Evolutionary conservation across 2,329 filamentous ascomycete genomes (phyloP), one percentile per base, ranked within the genome.

Genomic region (Paecilomyces formosus): DNA sequence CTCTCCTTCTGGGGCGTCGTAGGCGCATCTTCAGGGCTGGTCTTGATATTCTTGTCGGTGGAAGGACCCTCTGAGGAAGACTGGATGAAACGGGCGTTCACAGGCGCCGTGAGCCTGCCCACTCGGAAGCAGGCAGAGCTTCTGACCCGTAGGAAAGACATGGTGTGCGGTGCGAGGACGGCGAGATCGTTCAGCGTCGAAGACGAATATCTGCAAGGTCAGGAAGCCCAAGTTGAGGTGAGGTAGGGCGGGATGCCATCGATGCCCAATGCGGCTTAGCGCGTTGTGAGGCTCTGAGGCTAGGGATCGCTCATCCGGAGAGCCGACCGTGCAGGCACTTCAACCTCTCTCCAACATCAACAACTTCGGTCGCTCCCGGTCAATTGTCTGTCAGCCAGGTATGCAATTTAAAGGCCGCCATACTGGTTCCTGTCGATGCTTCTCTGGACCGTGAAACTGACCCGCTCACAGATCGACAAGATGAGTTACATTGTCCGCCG

Each of bases 401-500:
- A 66, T 65, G 69, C n/a, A 33, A n/a, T 22, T 22, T 45, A 12
- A 61, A 22, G 18, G 22, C 54, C 8, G 53, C 45, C 49, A n/a
- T 24, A 21, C 13, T 56, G 56, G 7, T 39, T 45, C 13, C 26
- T 28, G 45, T 60, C 24, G 13, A 52, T 49, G 39, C 55, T 53
- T 35, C 55, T 13, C 57, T 55, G 53, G 31, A 26, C 59, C 39
- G 59, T 52, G 59, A 65, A 68, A 66, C 64, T 65, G 61, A 60
- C 63, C 62, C 64, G 70, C 21, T 57, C 26, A 55, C 73, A 70
- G 66, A 65, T 64, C 63, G 69, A 76, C 84, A 90, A 81, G 80
- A 97, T 96, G 92, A 96, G 91, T 85, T 94, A 87, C 86, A 84
- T 95, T 74, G 85, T 87, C 74, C 90, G 89, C 81, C 88, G 92